Conservation (phyloP, 2,329 filamentous ascomycete genomes). For the Cercospora sojina region DNA sequence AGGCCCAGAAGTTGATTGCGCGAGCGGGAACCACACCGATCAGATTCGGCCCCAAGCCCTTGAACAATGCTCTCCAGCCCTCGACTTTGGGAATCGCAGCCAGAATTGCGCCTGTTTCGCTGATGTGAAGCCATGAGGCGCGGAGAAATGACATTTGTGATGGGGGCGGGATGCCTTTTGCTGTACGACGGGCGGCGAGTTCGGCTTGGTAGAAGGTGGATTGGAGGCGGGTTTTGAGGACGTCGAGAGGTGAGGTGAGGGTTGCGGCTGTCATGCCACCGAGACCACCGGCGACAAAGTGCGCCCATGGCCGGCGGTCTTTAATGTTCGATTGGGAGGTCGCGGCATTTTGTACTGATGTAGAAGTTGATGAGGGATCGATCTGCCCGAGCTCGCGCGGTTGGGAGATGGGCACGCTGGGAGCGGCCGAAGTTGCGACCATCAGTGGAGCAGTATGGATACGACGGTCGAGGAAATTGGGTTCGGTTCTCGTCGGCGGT, state of each 20-base stretch:
- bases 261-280: constrained; percentile 89
- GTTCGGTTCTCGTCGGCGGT: not conserved
- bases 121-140: constrained; percentile 70
- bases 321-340: constrained; percentile 20
- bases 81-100: constrained; percentile 75
- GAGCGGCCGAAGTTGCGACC: constrained; percentile 14
- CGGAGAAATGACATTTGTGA: constrained; percentile 63
- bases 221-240: constrained; percentile 88
- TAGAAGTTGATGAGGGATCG: constrained; percentile 25
- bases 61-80: constrained; percentile 85
- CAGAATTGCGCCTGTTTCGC: constrained; percentile 84
- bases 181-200: constrained; percentile 65
- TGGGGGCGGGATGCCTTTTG: constrained; percentile 55
- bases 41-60: constrained; percentile 86
- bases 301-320: constrained; percentile 74
- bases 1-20: constrained; percentile 90
- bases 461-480: not conserved
- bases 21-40: constrained; percentile 85
- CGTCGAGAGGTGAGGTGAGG: constrained; percentile 92
- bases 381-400: constrained; percentile 32
- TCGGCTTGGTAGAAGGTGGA: constrained; percentile 92
- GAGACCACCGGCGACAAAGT: constrained; percentile 84
- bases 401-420: constrained; percentile 9
- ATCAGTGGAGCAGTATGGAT: not conserved
- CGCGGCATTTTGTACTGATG: constrained; percentile 12